A percentile compares a stretch with the other conserved stretches of the same genome.
These are phyloP conservation scores for Neltuma alba DNA, from an alignment of 306 rosid species.

Conservation along the genomic window DNA sequence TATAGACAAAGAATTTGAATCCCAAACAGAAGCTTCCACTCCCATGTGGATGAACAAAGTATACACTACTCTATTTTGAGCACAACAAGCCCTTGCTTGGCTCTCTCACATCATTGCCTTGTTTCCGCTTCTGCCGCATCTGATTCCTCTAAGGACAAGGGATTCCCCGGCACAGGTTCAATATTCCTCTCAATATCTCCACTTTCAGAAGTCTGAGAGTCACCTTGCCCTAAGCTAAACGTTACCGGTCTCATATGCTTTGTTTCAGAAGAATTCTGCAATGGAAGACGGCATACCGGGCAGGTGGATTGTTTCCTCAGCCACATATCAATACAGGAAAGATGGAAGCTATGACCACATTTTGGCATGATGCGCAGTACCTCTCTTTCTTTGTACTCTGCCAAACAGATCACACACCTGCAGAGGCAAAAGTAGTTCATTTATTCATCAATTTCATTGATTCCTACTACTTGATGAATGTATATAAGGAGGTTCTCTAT, in stretches of 20 bases:
- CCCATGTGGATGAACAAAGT: constrained; percentile 32
- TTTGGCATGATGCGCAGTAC: constrained; percentile 83
- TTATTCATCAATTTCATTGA: constrained; percentile 2
- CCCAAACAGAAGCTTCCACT: constrained; percentile 24
- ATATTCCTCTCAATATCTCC: constrained; percentile 39
- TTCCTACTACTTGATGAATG: neutral
- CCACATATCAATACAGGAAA: constrained; percentile 91
- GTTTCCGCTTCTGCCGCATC: constrained; percentile 50
- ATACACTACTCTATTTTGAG: constrained; percentile 26
- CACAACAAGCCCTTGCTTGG: constrained; percentile 22
- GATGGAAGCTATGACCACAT: constrained; percentile 93
- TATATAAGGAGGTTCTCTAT: neutral
- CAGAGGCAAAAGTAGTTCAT: constrained; percentile 27
- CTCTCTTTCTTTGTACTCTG: constrained; percentile 88
- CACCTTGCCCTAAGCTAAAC: constrained; percentile 52
- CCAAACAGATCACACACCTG: constrained; percentile 95
- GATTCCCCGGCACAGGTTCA: constrained; percentile 23
- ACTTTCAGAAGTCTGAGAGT: constrained; percentile 50
- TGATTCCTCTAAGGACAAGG: neutral
- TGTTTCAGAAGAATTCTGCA: constrained; percentile 56
- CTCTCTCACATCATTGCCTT: constrained; percentile 38
- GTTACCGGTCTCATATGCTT: constrained; percentile 61
- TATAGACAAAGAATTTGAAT: constrained; percentile 45
- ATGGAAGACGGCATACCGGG: constrained; percentile 86
- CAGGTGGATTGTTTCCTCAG: constrained; percentile 87